Base-by-base conservation (phyloP, 192 early-diverging fungal species). In the Umbelopsis isabellina region DNA sequence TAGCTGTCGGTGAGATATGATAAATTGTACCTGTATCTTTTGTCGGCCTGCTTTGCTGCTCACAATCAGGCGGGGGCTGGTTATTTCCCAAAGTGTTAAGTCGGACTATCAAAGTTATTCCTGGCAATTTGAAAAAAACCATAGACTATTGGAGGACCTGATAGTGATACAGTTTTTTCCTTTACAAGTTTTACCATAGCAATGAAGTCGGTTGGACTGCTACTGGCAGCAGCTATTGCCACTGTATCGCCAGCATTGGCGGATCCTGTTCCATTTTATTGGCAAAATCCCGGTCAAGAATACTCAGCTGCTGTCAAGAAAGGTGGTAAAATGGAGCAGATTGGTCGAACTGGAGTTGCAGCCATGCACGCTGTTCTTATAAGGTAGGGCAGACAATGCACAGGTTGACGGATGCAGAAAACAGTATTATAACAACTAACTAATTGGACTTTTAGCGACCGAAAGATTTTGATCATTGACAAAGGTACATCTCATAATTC, bases 281-380 rank as follows among this genome's bases (percentile, higher is more conserved):
- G 73, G 73, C 37, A 48, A 37, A 33, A 74, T 11, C 6, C 46
- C 23, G 27, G 27, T 33, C 73, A 69, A 65, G 47, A 49, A 6
- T 49, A 67, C 27, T 22, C 55, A 16, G 67, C 76, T 9, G 47
- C 68, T 27, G 67, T 65, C 35, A 45, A 44, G 65, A 45, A 47
- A 27, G 58, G 68, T 21, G 76, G 76, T 15, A 78, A 66, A 55
- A 78, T 78, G 72, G 68, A 70, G 13, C 68, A 73, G 27, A 66
- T 41, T 9, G 81, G 83, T 7, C 47, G 71, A 4, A 82, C 85
- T 10, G 83, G 82, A 46, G 85, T 84, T 0, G 68, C 83, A 1
- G 85, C 85, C 2, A 84, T 84, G 78, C 85, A 87, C 46, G 74
- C 82, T 51, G 73, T 77, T 11, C 75, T 87, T 3, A 74, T 83